Base-by-base conservation (phyloP, 768 basidiomycete genomes). In the Clitopilus passeckerianus region DNA sequence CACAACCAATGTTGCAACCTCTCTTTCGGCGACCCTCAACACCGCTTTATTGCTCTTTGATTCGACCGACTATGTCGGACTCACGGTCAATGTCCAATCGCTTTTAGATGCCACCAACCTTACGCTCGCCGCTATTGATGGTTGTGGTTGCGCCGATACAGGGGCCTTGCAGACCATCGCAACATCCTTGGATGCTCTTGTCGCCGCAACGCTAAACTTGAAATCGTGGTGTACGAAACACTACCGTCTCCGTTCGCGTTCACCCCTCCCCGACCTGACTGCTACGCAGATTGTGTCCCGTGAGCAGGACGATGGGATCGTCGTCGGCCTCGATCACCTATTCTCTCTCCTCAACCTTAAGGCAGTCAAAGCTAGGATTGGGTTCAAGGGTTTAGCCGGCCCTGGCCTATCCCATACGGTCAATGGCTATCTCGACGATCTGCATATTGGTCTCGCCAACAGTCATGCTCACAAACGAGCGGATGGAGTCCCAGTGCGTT, bases 381-480 rank as follows among this genome's bases (percentile, higher is more conserved):
- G 37, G 54, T 35, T 46, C 22, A 57, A 50, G 34, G 59, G 57
- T 23, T 8, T 62, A 24, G 53, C 6, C 15, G 53, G 54, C 23
- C 8, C 30, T 22, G 33, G 46, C 6, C 34, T 61, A 16, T 56
- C 61, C 22, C 33, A 50, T 24, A 34, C 61, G 24, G 18, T 23
- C n/a, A 62, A 60, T 27, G 34, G 14, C 12, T 52, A 58, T 24
- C 57, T 60, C 8, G 41, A 60, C n/a, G 53, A 43, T 16, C 34
- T 60, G 27, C 57, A 24, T 18, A 34, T 62, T 8, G 61, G 57
- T 34, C 61, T 59, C 27, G 54, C 54, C 14, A 60, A 62, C n/a
- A n/a, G n/a, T 35, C 6, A 37, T 30, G n/a, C 34, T 41, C 20
- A 57, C 43, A 23, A 43, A 43, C 12, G 46, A 22, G 16, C 46